A percentile compares a stretch with the other conserved stretches of the same genome.
These are phyloP conservation scores for Paulownia fortunei DNA, from an alignment of 257 asterid genomes.

Conservation along the genomic window DNA sequence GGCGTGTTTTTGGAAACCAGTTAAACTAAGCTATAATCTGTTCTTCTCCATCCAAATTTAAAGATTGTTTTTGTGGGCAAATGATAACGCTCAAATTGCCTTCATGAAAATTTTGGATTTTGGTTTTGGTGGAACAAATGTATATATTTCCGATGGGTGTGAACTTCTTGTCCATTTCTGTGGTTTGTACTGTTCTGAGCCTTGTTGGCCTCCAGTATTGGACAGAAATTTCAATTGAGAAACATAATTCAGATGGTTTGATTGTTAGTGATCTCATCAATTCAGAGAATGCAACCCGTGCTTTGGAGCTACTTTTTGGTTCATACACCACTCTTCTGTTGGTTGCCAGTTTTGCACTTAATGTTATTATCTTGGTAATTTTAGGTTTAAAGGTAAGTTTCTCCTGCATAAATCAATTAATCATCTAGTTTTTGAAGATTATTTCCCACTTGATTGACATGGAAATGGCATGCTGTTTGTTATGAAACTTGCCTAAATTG, in stretches of 20 bases:
- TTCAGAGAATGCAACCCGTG: conserved; percentile 61
- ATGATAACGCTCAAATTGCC: conserved; percentile 52
- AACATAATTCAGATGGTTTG: conserved; percentile 68
- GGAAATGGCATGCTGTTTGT: conserved; percentile 19
- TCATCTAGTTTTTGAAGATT: not conserved
- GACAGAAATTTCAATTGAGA: conserved; percentile 65
- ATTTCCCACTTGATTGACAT: conserved; percentile 9
- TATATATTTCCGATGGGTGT: conserved; percentile 70
- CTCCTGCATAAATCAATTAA: not conserved
- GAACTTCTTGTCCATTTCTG: conserved; percentile 71
- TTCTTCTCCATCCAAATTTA: conserved; percentile 27
- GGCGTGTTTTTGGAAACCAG: conserved; percentile 34
- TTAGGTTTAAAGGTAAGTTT: conserved; percentile 76
- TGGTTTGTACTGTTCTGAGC: conserved; percentile 66
- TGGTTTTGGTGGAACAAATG: conserved; percentile 39
- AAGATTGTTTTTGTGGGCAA: conserved; percentile 45
- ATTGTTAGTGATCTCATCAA: conserved; percentile 52
- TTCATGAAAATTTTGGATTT: conserved; percentile 61
- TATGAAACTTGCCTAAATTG: not conserved
- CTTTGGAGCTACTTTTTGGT: conserved; percentile 63
- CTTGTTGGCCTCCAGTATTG: conserved; percentile 79
- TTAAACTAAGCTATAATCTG: conserved; percentile 30
- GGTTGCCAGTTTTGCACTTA: conserved; percentile 74
- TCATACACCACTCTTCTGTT: conserved; percentile 67
- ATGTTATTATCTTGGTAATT: conserved; percentile 54